Evolutionary conservation across 371 early-diverging fungal species (phyloP).

Genomic region (Circinella umbellata): DNA sequence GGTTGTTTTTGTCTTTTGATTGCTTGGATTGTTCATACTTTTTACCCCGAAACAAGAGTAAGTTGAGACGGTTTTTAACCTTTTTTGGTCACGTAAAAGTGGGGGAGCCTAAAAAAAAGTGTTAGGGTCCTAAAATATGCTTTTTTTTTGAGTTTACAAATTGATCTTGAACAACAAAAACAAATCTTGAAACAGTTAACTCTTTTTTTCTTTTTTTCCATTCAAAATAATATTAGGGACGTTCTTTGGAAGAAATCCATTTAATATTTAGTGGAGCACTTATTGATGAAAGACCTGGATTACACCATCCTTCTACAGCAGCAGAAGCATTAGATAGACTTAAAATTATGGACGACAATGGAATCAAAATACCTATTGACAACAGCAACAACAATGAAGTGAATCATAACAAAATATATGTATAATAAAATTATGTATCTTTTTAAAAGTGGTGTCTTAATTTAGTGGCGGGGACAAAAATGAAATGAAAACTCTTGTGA

Average conservation of each 20-base stretch:
- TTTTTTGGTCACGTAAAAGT: no score
- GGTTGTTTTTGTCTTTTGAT: constrained; percentile 60
- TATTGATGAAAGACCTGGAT: constrained; percentile 46
- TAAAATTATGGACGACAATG: constrained; percentile 9
- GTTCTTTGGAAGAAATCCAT: constrained; percentile 54
- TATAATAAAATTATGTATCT: neutral
- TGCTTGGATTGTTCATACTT: constrained; percentile 62
- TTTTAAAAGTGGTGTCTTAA: neutral
- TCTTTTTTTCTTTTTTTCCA: neutral
- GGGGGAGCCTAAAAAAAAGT: no score
- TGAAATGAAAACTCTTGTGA: no score
- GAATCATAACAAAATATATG: no score
- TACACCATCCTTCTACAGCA: constrained; percentile 55
- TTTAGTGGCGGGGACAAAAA: neutral
- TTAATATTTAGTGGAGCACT: constrained; percentile 51
- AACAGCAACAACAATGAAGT: no score
- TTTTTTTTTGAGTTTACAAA: neutral
- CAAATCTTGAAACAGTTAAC: constrained; percentile 6
- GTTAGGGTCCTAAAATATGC: no score
- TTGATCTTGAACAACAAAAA: neutral
- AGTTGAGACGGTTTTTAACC: neutral
- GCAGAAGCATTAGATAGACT: constrained; percentile 38
- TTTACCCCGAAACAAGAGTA: constrained; percentile 81
- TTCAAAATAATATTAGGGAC: constrained; percentile 20
- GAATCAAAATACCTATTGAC: neutral